Evolutionary conservation across 2,329 filamentous ascomycete genomes (phyloP), one percentile per base, ranked within the genome.

Genomic region (Celoporthe dispersa): DNA sequence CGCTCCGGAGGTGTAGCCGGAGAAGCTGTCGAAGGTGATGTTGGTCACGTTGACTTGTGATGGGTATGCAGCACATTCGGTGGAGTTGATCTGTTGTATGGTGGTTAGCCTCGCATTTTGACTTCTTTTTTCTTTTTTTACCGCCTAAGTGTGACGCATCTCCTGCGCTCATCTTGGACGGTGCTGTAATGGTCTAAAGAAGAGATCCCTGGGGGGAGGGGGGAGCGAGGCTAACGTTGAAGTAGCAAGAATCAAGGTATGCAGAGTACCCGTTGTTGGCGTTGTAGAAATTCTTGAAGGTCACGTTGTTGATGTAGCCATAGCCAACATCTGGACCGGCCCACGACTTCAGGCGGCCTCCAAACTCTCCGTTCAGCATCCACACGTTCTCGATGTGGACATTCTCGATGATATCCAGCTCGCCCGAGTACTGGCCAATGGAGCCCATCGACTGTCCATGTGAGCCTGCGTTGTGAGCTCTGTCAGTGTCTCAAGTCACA

Each of bases 231-330:
- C 80, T 83, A 72, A 88, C 80, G 71, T 89, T 85, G 77, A 90
- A 90, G 78, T 90, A 90, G 78, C 88, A 90, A 37, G 87, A 87
- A 74, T 90, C 88, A 9, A 90, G 79, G 48, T 88, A 86, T 31
- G 88, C 81, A 0, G 86, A 83, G 71, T 84, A 83, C 73, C 90
- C 87, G 28, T 86, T 88, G 72, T 87, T 87, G 28, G 85, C 86
- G 55, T 87, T 82, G 77, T 84, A 85, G 73, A 90, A 85, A 77
- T 89, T 87, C 53, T 77, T 87, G 83, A 88, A 90, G 1, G 88
- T 90, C 63, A 90, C 81, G 75, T 90, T 90, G 73, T 86, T 83
- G 72, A 90, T 86, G 68, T 85, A 88, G 11, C 88, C 88, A 70
- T 88, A 88, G 2, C 88, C 88, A 0, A 85, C 84, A 60, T 84